Evolutionary conservation across 768 basidiomycete species (phyloP).

Genomic region (Krasilnikovozyma curviuscula): DNA sequence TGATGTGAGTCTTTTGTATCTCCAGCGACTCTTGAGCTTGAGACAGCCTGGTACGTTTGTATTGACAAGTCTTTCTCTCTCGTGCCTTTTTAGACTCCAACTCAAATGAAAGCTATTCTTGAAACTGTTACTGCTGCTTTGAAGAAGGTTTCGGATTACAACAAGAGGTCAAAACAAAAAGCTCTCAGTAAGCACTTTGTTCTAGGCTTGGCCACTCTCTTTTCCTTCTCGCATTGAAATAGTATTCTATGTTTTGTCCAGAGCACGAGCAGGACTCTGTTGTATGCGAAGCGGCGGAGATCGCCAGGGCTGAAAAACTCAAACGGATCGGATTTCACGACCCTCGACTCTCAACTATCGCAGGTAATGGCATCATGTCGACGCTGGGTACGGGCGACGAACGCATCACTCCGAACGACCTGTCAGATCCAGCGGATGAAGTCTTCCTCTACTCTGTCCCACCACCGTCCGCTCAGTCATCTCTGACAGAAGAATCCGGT

Average conservation of each 20-base stretch:
- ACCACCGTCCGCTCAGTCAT: slow-evolving; percentile 2
- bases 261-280: neutral
- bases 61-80: too few relatives aligned
- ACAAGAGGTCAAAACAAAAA: slow-evolving; percentile 25
- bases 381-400: slow-evolving; percentile 41
- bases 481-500: neutral
- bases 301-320: slow-evolving; percentile 31
- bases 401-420: slow-evolving; percentile 14
- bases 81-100: too few relatives aligned
- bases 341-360: slow-evolving; percentile 60
- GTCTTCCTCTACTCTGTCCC: slow-evolving; percentile 17
- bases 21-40: too few relatives aligned
- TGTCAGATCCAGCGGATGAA: slow-evolving; percentile 17
- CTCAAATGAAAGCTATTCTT: slow-evolving; percentile 34
- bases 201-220: too few relatives aligned
- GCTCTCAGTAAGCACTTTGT: slow-evolving; percentile 26
- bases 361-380: slow-evolving; percentile 68
- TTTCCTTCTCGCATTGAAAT: too few relatives aligned
- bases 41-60: too few relatives aligned
- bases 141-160: slow-evolving; percentile 36
- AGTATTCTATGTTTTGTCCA: neutral
- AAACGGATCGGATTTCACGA: slow-evolving; percentile 61
- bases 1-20: too few relatives aligned
- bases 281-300: slow-evolving; percentile 11
- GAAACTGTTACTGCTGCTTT: slow-evolving; percentile 56